These are phyloP conservation scores for Saitoella complicata DNA, from an alignment of 805 yeast genomes.

Conservation along the genomic window DNA sequence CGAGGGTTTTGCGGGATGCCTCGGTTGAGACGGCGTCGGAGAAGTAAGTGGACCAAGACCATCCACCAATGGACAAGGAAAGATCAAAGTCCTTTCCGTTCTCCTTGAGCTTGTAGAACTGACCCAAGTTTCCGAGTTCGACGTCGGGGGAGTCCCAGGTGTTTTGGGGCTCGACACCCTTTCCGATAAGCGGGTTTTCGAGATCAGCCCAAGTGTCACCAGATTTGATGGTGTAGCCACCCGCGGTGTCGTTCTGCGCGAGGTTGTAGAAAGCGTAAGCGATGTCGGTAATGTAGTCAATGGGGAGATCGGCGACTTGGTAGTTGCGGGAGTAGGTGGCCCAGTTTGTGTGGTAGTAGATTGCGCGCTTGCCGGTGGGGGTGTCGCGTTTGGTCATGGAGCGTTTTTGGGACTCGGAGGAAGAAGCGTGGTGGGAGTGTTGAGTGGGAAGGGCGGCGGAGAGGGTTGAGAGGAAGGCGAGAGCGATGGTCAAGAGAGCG, in stretches of 20 bases:
- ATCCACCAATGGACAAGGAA: conserved; percentile 74
- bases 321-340: conserved; percentile 46
- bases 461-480: too few species aligned
- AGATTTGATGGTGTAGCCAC: conserved; percentile 2
- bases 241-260: background rate
- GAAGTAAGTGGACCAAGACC: conserved; percentile 38
- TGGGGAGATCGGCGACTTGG: conserved; percentile 46
- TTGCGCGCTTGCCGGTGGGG: too few species aligned
- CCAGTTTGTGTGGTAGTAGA: conserved; percentile 30
- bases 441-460: too few species aligned
- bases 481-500: too few species aligned
- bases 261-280: conserved; percentile 65
- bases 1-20: too few species aligned
- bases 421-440: too few species aligned
- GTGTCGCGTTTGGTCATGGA: too few species aligned
- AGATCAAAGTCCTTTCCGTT: conserved; percentile 31
- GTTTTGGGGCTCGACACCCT: too few species aligned
- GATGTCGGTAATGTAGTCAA: conserved; percentile 41
- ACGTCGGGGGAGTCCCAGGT: too few species aligned
- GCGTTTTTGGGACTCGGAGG: too few species aligned
- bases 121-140: conserved; percentile 33
- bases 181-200: too few species aligned
- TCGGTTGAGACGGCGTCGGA: conserved; percentile 28
- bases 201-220: background rate
- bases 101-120: conserved; percentile 32